Percentiles rank a stretch among this genome's conserved stretches.
Evolutionary conservation across 495 filamentous ascomycete species (phyloP).

Genomic region (Aspergillus sparsus): DNA sequence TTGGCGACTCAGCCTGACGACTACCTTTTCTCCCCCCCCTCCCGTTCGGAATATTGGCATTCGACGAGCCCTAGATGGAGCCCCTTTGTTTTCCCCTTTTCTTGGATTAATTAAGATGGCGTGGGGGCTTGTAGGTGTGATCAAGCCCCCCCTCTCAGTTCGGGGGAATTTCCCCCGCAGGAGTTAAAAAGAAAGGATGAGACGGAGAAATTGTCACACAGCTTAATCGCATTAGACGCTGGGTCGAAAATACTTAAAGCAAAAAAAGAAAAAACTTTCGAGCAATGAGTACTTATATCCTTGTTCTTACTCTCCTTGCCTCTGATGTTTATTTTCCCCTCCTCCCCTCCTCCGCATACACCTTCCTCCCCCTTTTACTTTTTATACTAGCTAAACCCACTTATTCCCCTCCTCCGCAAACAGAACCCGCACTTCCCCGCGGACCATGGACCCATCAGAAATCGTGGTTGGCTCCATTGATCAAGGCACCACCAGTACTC

Average conservation of each 20-base stretch:
- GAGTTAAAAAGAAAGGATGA: slow-evolving; percentile 2
- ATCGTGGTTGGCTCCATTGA: slow-evolving; percentile 75
- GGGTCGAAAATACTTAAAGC: slow-evolving; percentile 13
- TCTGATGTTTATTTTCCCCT: neutral
- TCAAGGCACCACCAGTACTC: slow-evolving; percentile 89
- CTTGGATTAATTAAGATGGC: slow-evolving; percentile 6
- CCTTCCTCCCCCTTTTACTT: slow-evolving; percentile 1
- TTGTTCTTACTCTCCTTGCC: slow-evolving; percentile 3
- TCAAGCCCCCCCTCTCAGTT: slow-evolving; percentile 8
- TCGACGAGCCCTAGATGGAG: neutral
- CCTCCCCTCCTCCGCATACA: neutral
- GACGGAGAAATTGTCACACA: slow-evolving; percentile 26
- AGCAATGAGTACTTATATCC: neutral
- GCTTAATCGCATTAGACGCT: slow-evolving; percentile 1
- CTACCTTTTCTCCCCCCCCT: too few relatives aligned
- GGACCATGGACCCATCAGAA: slow-evolving; percentile 32
- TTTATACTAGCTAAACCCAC: neutral
- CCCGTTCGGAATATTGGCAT: too few relatives aligned
- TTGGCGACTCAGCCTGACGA: too few relatives aligned
- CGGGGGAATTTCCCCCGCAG: slow-evolving; percentile 21
- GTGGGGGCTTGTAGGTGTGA: slow-evolving; percentile 6
- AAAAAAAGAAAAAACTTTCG: neutral
- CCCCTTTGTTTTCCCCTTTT: slow-evolving; percentile 3
- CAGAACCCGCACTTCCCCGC: neutral
- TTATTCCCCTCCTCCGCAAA: slow-evolving; percentile 2